Evolutionary conservation across 1,284 basidiomycete genomes (phyloP).

Genomic region (Ceratobasidium sp.): DNA sequence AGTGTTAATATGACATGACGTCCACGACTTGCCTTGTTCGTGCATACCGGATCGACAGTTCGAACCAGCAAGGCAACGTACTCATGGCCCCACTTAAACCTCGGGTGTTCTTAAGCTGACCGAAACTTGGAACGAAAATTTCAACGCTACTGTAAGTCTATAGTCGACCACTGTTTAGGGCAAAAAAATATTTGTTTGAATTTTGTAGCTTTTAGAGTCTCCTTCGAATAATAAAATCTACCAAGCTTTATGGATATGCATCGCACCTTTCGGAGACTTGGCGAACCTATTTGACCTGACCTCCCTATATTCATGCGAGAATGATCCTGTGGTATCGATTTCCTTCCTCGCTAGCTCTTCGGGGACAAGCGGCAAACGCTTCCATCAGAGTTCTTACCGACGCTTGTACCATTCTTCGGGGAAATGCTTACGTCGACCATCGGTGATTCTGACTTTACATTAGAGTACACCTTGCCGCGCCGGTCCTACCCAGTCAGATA

Average conservation of each 20-base stretch:
- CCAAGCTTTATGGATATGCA: background rate
- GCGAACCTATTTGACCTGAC: background rate
- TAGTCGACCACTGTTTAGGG: no score
- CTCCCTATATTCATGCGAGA: background rate
- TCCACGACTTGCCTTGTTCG: no score
- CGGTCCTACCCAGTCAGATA: background rate
- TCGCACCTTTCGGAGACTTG: background rate
- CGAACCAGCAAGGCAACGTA: no score
- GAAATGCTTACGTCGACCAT: slow-evolving; percentile 11
- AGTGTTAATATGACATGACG: no score
- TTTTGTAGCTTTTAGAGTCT: background rate
- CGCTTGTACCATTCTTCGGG: background rate
- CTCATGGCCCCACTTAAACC: no score
- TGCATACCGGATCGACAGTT: no score
- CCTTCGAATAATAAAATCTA: background rate
- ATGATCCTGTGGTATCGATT: background rate
- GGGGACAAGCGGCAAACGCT: slow-evolving; percentile 4
- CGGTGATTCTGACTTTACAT: slow-evolving; percentile 4
- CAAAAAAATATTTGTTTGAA: background rate
- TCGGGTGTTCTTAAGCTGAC: no score
- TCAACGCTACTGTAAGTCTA: no score
- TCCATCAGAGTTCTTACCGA: background rate
- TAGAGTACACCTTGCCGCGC: background rate
- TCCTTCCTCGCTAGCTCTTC: slow-evolving; percentile 26
- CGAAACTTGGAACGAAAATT: no score